These are phyloP conservation scores for Hyaloperonospora brassicae DNA, from an alignment of 352 stramenopile genomes.

Conservation along the genomic window DNA sequence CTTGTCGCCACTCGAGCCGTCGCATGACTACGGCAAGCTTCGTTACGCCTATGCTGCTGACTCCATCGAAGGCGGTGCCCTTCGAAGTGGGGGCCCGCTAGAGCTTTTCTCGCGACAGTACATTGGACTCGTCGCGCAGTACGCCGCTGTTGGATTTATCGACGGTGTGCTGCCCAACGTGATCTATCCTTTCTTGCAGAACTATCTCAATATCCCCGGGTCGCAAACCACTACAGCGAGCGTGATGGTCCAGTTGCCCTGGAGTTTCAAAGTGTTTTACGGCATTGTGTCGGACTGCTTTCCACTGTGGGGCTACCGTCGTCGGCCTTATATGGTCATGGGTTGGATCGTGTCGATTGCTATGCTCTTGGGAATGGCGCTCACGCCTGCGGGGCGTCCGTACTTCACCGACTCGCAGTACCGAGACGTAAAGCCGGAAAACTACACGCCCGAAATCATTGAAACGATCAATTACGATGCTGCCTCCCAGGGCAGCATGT, in stretches of 20 bases:
- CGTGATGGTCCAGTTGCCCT: slow-evolving; percentile 41
- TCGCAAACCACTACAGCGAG: slow-evolving; percentile 34
- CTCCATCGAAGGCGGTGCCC: slow-evolving; percentile 33
- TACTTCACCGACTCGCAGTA: slow-evolving; percentile 34
- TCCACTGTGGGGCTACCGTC: slow-evolving; percentile 41
- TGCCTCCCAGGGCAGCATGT: slow-evolving; percentile 25
- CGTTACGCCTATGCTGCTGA: slow-evolving; percentile 37
- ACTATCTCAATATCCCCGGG: slow-evolving; percentile 50
- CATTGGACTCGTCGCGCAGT: slow-evolving; percentile 48
- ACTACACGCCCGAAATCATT: slow-evolving; percentile 37
- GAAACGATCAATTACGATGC: slow-evolving; percentile 34
- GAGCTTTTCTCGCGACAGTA: slow-evolving; percentile 38
- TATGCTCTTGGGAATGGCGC: slow-evolving; percentile 38
- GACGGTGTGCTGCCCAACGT: slow-evolving; percentile 37
- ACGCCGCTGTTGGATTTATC: slow-evolving; percentile 47
- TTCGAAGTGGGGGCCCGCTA: slow-evolving; percentile 32
- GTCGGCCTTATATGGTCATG: slow-evolving; percentile 50
- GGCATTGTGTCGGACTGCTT: slow-evolving; percentile 58
- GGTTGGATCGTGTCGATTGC: slow-evolving; percentile 32
- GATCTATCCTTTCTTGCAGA: slow-evolving; percentile 48
- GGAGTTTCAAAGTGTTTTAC: slow-evolving; percentile 61
- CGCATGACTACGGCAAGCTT: slow-evolving; percentile 29
- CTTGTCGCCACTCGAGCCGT: slow-evolving; percentile 23
- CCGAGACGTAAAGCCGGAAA: slow-evolving; percentile 30
- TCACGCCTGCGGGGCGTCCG: slow-evolving; percentile 23